These are phyloP conservation scores for Leonotis leonurus DNA, from an alignment of 257 asterid genomes.

Conservation along the genomic window DNA sequence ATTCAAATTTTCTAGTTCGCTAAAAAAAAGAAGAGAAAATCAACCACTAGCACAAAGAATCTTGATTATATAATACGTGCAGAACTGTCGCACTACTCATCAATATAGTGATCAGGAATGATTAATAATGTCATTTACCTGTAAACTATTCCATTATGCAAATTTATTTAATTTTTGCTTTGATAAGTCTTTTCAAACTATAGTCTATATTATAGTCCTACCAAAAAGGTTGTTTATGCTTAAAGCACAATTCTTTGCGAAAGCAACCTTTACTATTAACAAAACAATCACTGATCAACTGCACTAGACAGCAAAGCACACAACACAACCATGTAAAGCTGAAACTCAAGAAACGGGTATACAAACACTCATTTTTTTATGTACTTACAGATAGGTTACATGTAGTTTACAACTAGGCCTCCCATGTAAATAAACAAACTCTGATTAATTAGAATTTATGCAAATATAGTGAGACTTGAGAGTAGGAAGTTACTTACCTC, in stretches of 20 bases:
- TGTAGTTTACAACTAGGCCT: slow-evolving; percentile 36
- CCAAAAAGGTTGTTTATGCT: slow-evolving; percentile 44
- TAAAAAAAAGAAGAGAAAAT: too few relatives aligned
- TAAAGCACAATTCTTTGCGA: slow-evolving; percentile 48
- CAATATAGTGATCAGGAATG: too few relatives aligned
- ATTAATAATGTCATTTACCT: too few relatives aligned
- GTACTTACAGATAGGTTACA: slow-evolving; percentile 48
- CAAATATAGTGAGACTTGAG: slow-evolving; percentile 31
- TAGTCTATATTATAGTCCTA: too few relatives aligned
- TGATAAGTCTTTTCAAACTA: too few relatives aligned
- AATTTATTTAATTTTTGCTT: too few relatives aligned
- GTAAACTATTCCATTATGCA: too few relatives aligned
- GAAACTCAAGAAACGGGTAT: not conserved
- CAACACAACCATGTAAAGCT: slow-evolving; percentile 1
- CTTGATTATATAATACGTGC: too few relatives aligned
- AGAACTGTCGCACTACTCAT: too few relatives aligned
- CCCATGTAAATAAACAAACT: slow-evolving; percentile 42
- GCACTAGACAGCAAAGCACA: slow-evolving; percentile 18
- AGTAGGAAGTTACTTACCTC: slow-evolving; percentile 45
- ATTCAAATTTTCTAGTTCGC: too few relatives aligned
- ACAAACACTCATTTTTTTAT: slow-evolving; percentile 33
- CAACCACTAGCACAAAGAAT: too few relatives aligned
- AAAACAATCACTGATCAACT: slow-evolving; percentile 3
- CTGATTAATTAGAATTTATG: slow-evolving; percentile 19
- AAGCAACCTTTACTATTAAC: slow-evolving; percentile 25